A percentile compares a stretch with the other conserved stretches of the same genome.
Evolutionary conservation across 2,329 filamentous ascomycete genomes (phyloP).

Genomic region (Colletotrichum magnum): DNA sequence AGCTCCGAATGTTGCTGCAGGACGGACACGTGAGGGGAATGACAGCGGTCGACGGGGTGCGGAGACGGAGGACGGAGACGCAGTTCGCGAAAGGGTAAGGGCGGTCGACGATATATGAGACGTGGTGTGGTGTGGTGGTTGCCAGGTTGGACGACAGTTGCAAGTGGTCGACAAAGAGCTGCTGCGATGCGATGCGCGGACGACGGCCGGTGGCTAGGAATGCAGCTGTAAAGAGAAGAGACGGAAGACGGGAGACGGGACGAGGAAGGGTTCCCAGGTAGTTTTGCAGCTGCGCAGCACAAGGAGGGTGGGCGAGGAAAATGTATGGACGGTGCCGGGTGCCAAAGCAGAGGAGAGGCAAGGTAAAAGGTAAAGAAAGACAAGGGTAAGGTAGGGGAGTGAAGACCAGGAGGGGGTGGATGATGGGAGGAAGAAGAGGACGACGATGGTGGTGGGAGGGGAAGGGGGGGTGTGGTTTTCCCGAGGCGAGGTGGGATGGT

Average conservation of each 20-base stretch:
- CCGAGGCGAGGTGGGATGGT: not conserved
- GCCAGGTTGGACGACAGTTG: constrained; percentile 27
- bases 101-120: constrained; percentile 39
- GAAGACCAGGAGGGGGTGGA: constrained; percentile 12
- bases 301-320: constrained; percentile 35
- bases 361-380: too few relatives aligned
- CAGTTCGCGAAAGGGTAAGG: constrained; percentile 17
- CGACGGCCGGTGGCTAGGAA: constrained; percentile 9
- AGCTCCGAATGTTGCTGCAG: constrained; percentile 32
- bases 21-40: constrained; percentile 33
- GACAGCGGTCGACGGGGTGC: constrained; percentile 23
- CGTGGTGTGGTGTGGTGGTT: constrained; percentile 10
- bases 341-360: constrained; percentile 6
- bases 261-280: constrained; percentile 27
- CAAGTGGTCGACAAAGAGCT: constrained; percentile 5
- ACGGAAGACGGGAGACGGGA: constrained; percentile 18
- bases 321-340: constrained; percentile 27
- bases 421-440: not conserved
- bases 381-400: constrained; percentile 7
- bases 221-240: constrained; percentile 12
- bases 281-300: constrained; percentile 13
- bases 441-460: constrained; percentile 4
- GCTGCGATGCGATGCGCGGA: constrained; percentile 2
- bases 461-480: constrained; percentile 8
- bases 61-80: not conserved